Conservation (phyloP, 371 early-diverging fungal genomes). For the Circinella umbellata region DNA sequence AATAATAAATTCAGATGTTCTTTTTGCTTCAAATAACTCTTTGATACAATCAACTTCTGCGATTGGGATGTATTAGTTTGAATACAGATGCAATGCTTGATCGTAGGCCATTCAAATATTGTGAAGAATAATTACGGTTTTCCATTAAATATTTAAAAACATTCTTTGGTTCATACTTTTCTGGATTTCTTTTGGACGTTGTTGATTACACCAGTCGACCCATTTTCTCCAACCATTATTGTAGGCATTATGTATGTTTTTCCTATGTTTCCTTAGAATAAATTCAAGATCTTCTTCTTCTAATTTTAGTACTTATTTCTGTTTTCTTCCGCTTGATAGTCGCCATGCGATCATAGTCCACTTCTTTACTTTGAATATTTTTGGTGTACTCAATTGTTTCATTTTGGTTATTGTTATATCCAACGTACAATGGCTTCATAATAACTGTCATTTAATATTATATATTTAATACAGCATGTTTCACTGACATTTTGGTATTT, state of each 20-base stretch:
- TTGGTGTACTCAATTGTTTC: background rate
- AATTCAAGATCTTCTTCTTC: background rate
- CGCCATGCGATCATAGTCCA: background rate
- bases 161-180: background rate
- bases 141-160: background rate
- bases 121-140: background rate
- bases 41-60: background rate
- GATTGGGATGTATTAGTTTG: background rate
- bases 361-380: background rate
- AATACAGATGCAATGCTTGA: background rate
- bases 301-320: background rate
- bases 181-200: background rate
- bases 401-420: background rate
- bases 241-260: background rate
- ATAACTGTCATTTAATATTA: no score
- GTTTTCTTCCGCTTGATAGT: background rate
- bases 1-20: background rate
- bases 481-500: no score
- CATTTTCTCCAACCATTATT: no score
- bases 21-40: background rate
- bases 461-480: no score
- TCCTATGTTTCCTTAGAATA: background rate
- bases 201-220: no score
- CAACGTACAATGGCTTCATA: no score
- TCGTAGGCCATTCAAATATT: slow-evolving; percentile 1